These are phyloP conservation scores for Yamadazyma takamatsuzukensis DNA, from an alignment of 805 yeast species.

Conservation along the genomic window DNA sequence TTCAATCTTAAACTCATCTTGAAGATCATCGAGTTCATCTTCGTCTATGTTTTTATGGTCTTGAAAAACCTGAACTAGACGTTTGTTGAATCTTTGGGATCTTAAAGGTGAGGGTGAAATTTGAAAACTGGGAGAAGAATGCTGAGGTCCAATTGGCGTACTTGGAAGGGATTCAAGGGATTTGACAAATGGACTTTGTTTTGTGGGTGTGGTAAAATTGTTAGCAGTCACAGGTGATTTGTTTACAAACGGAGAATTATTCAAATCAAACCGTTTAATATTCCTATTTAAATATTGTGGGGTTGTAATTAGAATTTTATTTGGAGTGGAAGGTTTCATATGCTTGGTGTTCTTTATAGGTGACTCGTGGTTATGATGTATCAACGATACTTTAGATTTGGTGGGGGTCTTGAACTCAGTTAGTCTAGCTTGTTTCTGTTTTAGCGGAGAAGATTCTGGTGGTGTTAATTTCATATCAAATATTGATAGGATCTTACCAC, in stretches of 20 bases:
- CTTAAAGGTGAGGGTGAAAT: slow-evolving; percentile 48
- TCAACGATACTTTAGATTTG: slow-evolving; percentile 10
- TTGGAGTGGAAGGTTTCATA: slow-evolving; percentile 6
- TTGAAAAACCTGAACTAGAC: slow-evolving; percentile 43
- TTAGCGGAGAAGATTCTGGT: slow-evolving; percentile 41
- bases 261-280: slow-evolving; percentile 8
- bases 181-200: too few relatives aligned
- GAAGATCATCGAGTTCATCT: slow-evolving; percentile 12
- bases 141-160: not conserved
- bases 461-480: slow-evolving; percentile 55
- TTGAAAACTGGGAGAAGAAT: slow-evolving; percentile 21
- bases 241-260: too few relatives aligned
- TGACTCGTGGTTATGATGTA: not conserved
- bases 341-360: not conserved
- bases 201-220: not conserved
- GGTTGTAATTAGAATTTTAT: slow-evolving; percentile 15
- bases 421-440: slow-evolving; percentile 9
- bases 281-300: slow-evolving; percentile 22
- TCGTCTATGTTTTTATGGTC: slow-evolving; percentile 38
- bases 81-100: slow-evolving; percentile 25
- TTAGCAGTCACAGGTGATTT: not conserved
- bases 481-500: slow-evolving; percentile 71
- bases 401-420: slow-evolving; percentile 34
- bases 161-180: slow-evolving; percentile 5
- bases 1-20: too few relatives aligned